These are phyloP conservation scores for Athelia psychrophila DNA, from an alignment of 1,284 basidiomycete genomes.

Conservation along the genomic window DNA sequence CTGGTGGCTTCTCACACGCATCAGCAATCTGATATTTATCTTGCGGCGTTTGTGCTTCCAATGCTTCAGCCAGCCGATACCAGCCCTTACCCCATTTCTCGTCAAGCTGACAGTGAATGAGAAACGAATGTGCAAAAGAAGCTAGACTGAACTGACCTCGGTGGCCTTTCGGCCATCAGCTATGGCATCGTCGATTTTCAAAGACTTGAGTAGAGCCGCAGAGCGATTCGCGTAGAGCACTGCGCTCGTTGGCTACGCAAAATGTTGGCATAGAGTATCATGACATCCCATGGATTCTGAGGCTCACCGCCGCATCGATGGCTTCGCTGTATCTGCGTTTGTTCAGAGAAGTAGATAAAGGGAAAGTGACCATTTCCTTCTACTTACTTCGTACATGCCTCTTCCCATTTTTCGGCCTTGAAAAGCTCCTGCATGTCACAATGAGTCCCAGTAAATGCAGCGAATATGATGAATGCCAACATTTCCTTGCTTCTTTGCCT, in stretches of 20 bases:
- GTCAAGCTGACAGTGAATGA: conserved; percentile 9
- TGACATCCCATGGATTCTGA: neutral
- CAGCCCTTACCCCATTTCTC: conserved; percentile 16
- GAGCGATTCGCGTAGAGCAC: conserved; percentile 16
- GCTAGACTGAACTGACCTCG: neutral
- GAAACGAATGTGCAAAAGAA: neutral
- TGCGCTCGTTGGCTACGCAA: conserved; percentile 2
- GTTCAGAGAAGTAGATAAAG: neutral
- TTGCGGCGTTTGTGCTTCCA: conserved; percentile 1
- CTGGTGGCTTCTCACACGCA: neutral
- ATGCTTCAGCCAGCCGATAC: conserved; percentile 12
- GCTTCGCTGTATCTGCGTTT: conserved; percentile 14
- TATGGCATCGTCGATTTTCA: conserved; percentile 9
- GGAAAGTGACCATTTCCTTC: too few relatives aligned
- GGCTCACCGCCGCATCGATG: conserved; percentile 11
- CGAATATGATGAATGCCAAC: neutral
- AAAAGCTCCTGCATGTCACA: conserved; percentile 10
- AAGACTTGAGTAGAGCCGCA: conserved; percentile 15
- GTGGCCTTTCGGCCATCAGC: conserved; percentile 17
- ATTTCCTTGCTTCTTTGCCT: conserved; percentile 18
- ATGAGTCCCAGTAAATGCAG: neutral
- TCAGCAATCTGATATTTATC: neutral
- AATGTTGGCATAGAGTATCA: too few relatives aligned
- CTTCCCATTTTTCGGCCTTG: conserved; percentile 13
- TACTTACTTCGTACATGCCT: conserved; percentile 5